Conservation (phyloP, 345 rosid species). For the Clausena lansium region DNA sequence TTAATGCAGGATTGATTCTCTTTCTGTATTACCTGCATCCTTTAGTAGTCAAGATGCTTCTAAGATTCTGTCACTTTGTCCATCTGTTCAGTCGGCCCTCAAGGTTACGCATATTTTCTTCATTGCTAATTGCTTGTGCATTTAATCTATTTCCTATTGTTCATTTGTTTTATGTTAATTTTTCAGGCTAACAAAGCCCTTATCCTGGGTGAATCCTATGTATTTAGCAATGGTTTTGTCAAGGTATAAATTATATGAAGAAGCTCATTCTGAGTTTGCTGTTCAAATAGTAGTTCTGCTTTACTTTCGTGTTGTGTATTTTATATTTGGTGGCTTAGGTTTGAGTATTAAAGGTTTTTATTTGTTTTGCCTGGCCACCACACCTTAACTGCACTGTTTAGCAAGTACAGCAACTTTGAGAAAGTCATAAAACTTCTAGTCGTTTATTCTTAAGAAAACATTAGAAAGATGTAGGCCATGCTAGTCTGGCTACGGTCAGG, state of each 20-base stretch:
- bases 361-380: not conserved
- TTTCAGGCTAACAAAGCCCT: constrained; percentile 71
- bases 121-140: not conserved
- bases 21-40: constrained; percentile 71
- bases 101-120: constrained; percentile 52
- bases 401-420: not conserved
- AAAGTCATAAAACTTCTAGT: not conserved
- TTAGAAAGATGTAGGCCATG: not conserved
- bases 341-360: not conserved
- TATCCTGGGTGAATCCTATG: constrained; percentile 64
- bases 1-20: constrained; percentile 83
- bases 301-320: not conserved
- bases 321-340: not conserved
- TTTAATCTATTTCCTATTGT: constrained; percentile 13
- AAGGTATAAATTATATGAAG: constrained; percentile 49
- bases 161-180: constrained; percentile 16
- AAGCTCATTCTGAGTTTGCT: not conserved
- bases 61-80: constrained; percentile 68
- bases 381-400: not conserved
- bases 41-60: constrained; percentile 76
- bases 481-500: not conserved
- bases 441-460: not conserved
- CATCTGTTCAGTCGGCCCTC: constrained; percentile 64
- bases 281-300: not conserved
- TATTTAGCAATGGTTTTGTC: constrained; percentile 74